Conservation (phyloP, 805 yeast genomes). For the Dipodascus albidus region DNA sequence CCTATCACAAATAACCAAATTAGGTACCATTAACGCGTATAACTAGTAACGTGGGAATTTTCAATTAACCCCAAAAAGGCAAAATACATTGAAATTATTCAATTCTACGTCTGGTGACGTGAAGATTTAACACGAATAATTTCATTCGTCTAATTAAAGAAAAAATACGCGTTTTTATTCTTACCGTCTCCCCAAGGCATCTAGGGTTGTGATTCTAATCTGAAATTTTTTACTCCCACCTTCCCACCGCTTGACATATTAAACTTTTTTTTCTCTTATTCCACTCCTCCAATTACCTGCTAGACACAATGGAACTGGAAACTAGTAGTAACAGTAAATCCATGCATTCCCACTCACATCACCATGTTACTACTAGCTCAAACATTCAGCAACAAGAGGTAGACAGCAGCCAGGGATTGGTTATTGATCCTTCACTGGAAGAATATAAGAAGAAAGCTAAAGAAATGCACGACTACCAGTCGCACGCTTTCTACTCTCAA, state of each 20-base stretch:
- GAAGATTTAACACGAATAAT: too few species aligned
- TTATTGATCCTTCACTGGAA: background rate
- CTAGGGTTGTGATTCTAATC: slow-evolving; percentile 1
- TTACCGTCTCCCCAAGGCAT: background rate
- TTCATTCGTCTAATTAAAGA: too few species aligned
- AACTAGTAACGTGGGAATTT: background rate
- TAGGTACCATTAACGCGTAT: background rate
- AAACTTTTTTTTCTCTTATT: background rate
- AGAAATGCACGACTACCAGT: background rate
- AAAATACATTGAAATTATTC: background rate
- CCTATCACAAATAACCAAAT: too few species aligned
- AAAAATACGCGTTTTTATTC: background rate
- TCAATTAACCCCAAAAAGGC: background rate
- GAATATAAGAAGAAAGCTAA: background rate
- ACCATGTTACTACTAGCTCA: slow-evolving; percentile 1
- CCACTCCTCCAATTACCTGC: background rate
- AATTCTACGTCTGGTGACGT: background rate
- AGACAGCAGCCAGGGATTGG: background rate
- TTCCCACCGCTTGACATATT: background rate
- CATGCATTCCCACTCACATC: background rate
- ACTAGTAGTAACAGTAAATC: slow-evolving; percentile 1
- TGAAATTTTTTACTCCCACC: slow-evolving; percentile 1
- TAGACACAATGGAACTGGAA: slow-evolving; percentile 1
- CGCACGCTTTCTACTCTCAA: background rate
- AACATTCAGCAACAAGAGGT: background rate